These are phyloP conservation scores for Thelonectria discophora DNA, from an alignment of 2,329 filamentous ascomycete species.

Conservation along the genomic window DNA sequence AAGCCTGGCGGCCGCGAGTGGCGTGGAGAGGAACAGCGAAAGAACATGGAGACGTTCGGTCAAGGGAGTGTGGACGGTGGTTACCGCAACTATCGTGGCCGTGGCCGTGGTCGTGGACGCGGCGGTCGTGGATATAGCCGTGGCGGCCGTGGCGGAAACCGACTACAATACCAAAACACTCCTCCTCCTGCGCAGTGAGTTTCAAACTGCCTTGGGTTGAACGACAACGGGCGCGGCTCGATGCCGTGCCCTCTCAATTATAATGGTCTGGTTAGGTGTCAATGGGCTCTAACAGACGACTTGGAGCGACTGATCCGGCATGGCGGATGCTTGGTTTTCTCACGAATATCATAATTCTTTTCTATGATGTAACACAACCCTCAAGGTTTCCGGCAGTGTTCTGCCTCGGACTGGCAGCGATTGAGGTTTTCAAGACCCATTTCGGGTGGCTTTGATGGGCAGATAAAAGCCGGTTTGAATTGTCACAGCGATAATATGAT, in stretches of 20 bases:
- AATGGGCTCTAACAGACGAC: background rate
- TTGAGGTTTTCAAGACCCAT: constrained; percentile 23
- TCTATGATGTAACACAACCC: constrained; percentile 45
- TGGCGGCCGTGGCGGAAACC: constrained; percentile 53
- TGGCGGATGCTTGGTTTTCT: constrained; percentile 17
- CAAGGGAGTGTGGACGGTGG: constrained; percentile 92
- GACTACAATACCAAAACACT: constrained; percentile 45
- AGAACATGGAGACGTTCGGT: constrained; percentile 97
- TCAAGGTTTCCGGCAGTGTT: constrained; percentile 35
- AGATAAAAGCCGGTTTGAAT: constrained; percentile 28
- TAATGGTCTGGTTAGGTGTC: background rate
- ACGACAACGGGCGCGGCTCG: constrained; percentile 7
- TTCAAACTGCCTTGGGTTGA: background rate
- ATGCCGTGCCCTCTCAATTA: background rate
- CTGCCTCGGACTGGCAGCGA: constrained; percentile 25
- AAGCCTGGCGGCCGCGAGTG: constrained; percentile 85
- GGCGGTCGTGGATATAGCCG: constrained; percentile 52
- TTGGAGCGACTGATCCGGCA: constrained; percentile 22
- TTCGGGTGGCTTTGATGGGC: constrained; percentile 28
- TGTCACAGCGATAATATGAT: constrained; percentile 30
- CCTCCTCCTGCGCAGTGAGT: constrained; percentile 42
- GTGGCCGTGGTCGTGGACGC: constrained; percentile 76
- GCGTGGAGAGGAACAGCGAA: constrained; percentile 90
- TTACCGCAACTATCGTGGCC: constrained; percentile 79
- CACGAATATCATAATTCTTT: constrained; percentile 31